These are phyloP conservation scores for Umbelopsis vinacea DNA, from an alignment of 192 early-diverging fungal genomes.

Conservation along the genomic window DNA sequence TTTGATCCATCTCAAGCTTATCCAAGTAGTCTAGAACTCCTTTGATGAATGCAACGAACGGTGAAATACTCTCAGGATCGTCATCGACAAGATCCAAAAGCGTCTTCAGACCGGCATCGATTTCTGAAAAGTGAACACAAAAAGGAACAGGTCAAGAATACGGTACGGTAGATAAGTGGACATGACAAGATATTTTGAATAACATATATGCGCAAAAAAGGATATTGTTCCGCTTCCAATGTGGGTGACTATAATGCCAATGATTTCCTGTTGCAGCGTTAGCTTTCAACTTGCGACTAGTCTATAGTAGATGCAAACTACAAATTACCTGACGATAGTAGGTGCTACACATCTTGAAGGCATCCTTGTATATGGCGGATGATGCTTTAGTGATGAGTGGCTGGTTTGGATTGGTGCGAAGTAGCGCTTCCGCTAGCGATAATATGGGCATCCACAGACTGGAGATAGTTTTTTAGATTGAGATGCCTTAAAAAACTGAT, in stretches of 20 bases:
- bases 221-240: slow-evolving; percentile 70
- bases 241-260: slow-evolving; percentile 76
- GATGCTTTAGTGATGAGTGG: slow-evolving; percentile 44
- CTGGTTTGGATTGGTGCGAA: slow-evolving; percentile 57
- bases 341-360: slow-evolving; percentile 62
- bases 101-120: slow-evolving; percentile 65
- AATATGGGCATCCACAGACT: slow-evolving; percentile 58
- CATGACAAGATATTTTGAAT: background rate
- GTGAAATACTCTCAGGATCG: slow-evolving; percentile 54
- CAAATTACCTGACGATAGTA: slow-evolving; percentile 65
- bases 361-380: slow-evolving; percentile 51
- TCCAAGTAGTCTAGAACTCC: slow-evolving; percentile 76
- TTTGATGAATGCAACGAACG: slow-evolving; percentile 71
- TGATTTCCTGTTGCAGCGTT: slow-evolving; percentile 54
- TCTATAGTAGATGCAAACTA: background rate
- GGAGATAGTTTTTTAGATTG: background rate
- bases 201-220: slow-evolving; percentile 23
- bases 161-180: background rate
- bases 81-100: slow-evolving; percentile 55
- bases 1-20: slow-evolving; percentile 63
- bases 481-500: background rate
- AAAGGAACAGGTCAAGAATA: slow-evolving; percentile 2
- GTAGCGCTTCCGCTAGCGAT: slow-evolving; percentile 61
- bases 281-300: background rate
- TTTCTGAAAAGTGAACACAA: slow-evolving; percentile 47